phyloP scores from a whole-genome alignment of 2,329 filamentous ascomycete genomes.

The Neocatenulostroma microsporum region DNA sequence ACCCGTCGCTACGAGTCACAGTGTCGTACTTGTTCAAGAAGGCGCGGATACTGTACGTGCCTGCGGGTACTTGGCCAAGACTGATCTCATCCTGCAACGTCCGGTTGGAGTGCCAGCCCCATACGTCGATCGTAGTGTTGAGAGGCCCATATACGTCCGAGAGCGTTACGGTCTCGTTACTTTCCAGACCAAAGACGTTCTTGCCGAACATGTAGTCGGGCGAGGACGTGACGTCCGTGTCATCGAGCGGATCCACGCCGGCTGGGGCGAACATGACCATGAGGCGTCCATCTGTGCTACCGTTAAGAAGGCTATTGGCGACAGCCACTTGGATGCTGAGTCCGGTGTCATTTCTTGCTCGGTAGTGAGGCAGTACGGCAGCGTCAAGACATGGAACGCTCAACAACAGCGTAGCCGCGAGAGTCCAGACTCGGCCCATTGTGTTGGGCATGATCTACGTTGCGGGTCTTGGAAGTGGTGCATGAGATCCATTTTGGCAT shows the following conservation, averaged over 20 bases:
- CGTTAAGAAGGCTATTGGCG: slow-evolving; percentile 22
- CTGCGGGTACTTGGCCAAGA: slow-evolving; percentile 25
- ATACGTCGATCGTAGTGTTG: slow-evolving; percentile 24
- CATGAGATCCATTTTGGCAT: too few species aligned
- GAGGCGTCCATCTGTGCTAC: slow-evolving; percentile 26
- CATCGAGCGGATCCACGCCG: slow-evolving; percentile 29
- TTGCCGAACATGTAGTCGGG: slow-evolving; percentile 32
- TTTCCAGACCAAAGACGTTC: slow-evolving; percentile 27
- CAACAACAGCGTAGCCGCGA: too few species aligned
- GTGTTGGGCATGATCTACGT: too few species aligned
- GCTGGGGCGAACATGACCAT: slow-evolving; percentile 29
- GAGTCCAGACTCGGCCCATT: too few species aligned
- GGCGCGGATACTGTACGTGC: slow-evolving; percentile 30
- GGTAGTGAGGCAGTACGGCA: too few species aligned
- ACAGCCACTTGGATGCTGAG: slow-evolving; percentile 23
- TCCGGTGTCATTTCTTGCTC: too few species aligned
- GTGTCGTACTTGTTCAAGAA: slow-evolving; percentile 32
- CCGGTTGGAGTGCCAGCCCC: slow-evolving; percentile 30
- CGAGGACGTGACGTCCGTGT: slow-evolving; percentile 30
- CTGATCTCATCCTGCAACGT: too few species aligned
- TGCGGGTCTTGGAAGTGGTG: too few species aligned
- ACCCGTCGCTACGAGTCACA: slow-evolving; percentile 31
- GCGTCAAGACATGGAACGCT: too few species aligned
- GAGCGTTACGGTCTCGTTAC: slow-evolving; percentile 17
- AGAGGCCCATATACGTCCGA: slow-evolving; percentile 22